These are phyloP conservation scores for Erodium trifolium DNA, from an alignment of 441 rosid genomes.

Conservation along the genomic window DNA sequence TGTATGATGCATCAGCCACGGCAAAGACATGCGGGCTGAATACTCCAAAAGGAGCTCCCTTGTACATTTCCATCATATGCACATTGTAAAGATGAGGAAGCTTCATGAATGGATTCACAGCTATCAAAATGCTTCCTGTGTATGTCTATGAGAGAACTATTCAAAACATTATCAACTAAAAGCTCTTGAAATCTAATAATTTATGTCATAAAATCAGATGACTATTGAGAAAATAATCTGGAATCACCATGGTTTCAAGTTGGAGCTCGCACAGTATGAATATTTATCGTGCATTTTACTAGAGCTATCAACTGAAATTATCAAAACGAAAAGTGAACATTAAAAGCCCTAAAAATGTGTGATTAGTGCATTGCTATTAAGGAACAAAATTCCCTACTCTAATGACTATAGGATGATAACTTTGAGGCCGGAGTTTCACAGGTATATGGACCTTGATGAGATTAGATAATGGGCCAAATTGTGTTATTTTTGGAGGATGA, in stretches of 20 bases:
- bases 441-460: not conserved
- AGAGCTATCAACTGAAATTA: not conserved
- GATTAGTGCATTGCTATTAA: not conserved
- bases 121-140: slow-evolving; percentile 70
- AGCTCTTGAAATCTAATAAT: not conserved
- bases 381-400: not conserved
- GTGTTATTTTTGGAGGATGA: not conserved
- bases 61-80: slow-evolving; percentile 51
- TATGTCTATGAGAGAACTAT: slow-evolving; percentile 47
- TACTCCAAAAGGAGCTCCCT: slow-evolving; percentile 53
- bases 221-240: not conserved
- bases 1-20: slow-evolving; percentile 65
- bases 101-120: slow-evolving; percentile 62
- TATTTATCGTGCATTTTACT: not conserved
- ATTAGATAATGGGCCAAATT: not conserved
- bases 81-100: slow-evolving; percentile 55
- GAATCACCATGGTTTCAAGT: not conserved
- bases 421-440: not conserved
- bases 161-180: slow-evolving; percentile 21
- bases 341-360: slow-evolving; percentile 10
- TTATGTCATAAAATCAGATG: not conserved
- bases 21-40: slow-evolving; percentile 72
- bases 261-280: not conserved
- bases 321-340: not conserved
- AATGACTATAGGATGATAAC: not conserved